Evolutionary conservation across 1,139 yeast species (phyloP).

Genomic region (Arxiozyma bovina): DNA sequence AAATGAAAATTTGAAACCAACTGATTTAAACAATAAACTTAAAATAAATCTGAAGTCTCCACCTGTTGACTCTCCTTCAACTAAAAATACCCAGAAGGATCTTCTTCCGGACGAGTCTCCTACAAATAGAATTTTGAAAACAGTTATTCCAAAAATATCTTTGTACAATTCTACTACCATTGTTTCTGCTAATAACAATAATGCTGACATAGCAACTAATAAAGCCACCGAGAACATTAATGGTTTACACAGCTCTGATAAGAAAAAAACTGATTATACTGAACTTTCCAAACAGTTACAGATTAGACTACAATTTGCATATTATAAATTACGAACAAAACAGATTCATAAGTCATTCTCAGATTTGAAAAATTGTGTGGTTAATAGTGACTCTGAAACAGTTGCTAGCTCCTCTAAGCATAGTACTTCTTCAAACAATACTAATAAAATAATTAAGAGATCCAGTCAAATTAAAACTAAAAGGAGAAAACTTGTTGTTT

Average conservation of each 20-base stretch:
- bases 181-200: neutral
- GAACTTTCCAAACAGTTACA: constrained; percentile 56
- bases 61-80: neutral
- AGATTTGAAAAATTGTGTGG: constrained; percentile 13
- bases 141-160: neutral
- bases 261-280: constrained; percentile 5
- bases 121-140: constrained; percentile 2
- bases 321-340: constrained; percentile 59
- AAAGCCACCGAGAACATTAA: neutral
- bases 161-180: neutral
- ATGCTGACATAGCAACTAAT: neutral
- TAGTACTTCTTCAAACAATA: neutral
- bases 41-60: neutral
- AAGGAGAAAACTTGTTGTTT: constrained; percentile 23
- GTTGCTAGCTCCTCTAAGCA: neutral
- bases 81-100: neutral
- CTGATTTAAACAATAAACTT: neutral
- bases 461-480: constrained; percentile 2
- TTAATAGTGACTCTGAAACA: neutral
- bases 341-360: constrained; percentile 34
- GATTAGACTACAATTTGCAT: constrained; percentile 66
- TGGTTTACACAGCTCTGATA: constrained; percentile 2
- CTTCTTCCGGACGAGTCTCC: constrained; percentile 3
- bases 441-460: neutral
- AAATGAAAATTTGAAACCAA: neutral